A percentile compares a stretch with the other conserved stretches of the same genome.
Conservation (phyloP, 768 basidiomycete genomes). For the Suillus luteus region DNA sequence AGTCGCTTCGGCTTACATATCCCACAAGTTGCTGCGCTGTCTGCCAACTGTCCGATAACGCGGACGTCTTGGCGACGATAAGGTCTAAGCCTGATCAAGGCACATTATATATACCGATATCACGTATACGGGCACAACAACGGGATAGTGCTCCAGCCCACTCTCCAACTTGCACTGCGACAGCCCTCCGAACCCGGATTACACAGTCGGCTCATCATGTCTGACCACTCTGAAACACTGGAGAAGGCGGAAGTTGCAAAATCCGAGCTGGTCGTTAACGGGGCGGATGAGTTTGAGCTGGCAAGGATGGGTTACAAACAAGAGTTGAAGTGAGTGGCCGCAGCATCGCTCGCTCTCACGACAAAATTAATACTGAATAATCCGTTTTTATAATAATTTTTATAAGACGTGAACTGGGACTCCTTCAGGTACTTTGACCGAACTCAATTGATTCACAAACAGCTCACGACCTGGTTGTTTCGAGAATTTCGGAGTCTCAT, state of each 20-base stretch:
- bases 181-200: not conserved
- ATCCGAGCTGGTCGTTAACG: slow-evolving; percentile 12
- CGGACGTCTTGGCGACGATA: slow-evolving; percentile 2
- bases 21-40: not conserved
- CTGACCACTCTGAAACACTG: slow-evolving; percentile 1
- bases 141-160: not conserved
- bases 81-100: not conserved
- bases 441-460: not conserved
- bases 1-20: not conserved
- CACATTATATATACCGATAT: not conserved
- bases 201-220: not conserved
- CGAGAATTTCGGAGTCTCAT: slow-evolving; percentile 74
- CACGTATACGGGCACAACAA: too few relatives aligned
- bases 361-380: not conserved
- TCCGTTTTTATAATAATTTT: not conserved
- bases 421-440: slow-evolving; percentile 52
- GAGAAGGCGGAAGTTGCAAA: slow-evolving; percentile 4
- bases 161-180: not conserved
- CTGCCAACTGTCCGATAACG: not conserved
- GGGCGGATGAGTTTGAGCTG: slow-evolving; percentile 60
- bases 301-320: slow-evolving; percentile 76
- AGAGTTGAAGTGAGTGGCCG: slow-evolving; percentile 52
- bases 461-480: not conserved
- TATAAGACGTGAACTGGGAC: slow-evolving; percentile 58
- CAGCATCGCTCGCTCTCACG: not conserved